Evolutionary conservation across 2,329 filamentous ascomycete genomes (phyloP).

Genomic region (Volutella citrinella): DNA sequence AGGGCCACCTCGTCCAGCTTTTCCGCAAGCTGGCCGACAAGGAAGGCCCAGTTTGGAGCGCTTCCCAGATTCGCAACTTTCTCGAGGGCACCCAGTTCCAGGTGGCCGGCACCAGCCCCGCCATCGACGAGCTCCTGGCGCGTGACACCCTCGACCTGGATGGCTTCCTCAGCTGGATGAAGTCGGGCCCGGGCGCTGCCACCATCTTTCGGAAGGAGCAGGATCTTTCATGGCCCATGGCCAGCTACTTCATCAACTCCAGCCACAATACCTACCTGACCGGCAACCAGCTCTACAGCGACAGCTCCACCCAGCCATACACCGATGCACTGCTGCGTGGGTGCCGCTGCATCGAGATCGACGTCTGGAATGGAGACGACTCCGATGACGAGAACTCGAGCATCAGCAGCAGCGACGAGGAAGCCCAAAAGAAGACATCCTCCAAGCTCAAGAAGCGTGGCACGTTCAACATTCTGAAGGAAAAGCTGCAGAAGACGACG

Average conservation of each 20-base stretch:
- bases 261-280: conserved; percentile 95
- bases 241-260: conserved; percentile 90
- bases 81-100: conserved; percentile 45
- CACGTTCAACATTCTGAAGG: conserved; percentile 62
- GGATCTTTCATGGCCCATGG: conserved; percentile 72
- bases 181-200: conserved; percentile 43
- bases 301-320: conserved; percentile 85
- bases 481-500: conserved; percentile 50
- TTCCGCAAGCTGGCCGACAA: conserved; percentile 43
- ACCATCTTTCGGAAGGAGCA: conserved; percentile 38
- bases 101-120: conserved; percentile 21
- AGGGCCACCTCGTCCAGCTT: conserved; percentile 44
- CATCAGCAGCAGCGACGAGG: conserved; percentile 45
- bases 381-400: conserved; percentile 52
- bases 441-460: conserved; percentile 48
- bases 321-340: conserved; percentile 78
- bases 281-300: conserved; percentile 82
- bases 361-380: conserved; percentile 90
- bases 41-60: conserved; percentile 41
- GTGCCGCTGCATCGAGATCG: conserved; percentile 89
- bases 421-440: conserved; percentile 45
- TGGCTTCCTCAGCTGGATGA: conserved; percentile 55
- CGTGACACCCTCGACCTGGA: conserved; percentile 41
- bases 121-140: conserved; percentile 24
- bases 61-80: conserved; percentile 44